Evolutionary conservation across 2,329 filamentous ascomycete genomes (phyloP), one percentile per base, ranked within the genome.

Genomic region (Trichoderma semiorbis): DNA sequence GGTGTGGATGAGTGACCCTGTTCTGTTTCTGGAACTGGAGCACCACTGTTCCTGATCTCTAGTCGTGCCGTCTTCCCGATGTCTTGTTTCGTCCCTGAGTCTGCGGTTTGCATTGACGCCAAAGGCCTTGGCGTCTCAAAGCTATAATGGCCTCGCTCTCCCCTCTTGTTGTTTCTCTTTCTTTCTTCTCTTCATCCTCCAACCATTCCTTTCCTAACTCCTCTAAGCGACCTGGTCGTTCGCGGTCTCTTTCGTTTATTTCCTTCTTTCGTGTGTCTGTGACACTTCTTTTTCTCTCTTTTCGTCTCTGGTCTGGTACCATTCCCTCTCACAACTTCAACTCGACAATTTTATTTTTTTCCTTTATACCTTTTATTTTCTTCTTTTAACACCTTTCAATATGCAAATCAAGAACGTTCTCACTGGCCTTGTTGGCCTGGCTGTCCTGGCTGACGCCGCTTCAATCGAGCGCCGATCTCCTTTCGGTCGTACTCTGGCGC

Each of bases 361-460:
- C 30, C 16, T 32, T 36, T 69, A 26, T 69, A n/a, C 24, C n/a
- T 32, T 34, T 50, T 50, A 57, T 18, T 43, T 43, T 43, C 16
- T 43, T 21, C 30, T n/a, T 72, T 61, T 70, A 70, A 65, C 32
- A 66, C 28, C 73, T 73, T 50, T 74, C 82, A 86, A 76, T 62
- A 89, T 89, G 87, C 84, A 87, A 78, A 77, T 87, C 78, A 87
- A 87, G 79, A 81, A 81, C 72, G 75, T 88, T 73, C 73, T 86
- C 62, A 82, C 85, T 81, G 82, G 89, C 26, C 73, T 86, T 78
- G 84, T 87, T 79, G 55, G 71, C 47, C 77, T 87, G 73, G 79
- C 83, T 64, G 81, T 81, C 71, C 77, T 84, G 58, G 77, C 81
- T 70, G 85, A 88, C 50, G 87, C 85, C 60, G 81, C 82, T 18